phyloP scores from a whole-genome alignment of 768 basidiomycete species.

The Lactarius vividus region DNA sequence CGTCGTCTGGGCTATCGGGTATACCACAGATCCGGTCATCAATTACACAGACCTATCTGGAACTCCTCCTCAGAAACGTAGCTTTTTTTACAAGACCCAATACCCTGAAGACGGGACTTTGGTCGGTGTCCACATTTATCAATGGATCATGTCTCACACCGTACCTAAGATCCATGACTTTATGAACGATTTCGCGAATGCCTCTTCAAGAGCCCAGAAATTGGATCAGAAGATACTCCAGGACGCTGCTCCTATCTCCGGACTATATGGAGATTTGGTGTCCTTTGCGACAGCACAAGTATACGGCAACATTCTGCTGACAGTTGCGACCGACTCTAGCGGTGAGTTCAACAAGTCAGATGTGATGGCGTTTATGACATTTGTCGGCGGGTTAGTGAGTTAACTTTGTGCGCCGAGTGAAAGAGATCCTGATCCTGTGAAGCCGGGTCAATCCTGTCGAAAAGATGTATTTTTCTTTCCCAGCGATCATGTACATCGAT shows the following conservation, averaged over 20 bases:
- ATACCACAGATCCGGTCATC: constrained; percentile 31
- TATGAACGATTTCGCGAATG: constrained; percentile 44
- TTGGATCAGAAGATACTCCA: constrained; percentile 49
- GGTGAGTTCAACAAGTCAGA: constrained; percentile 52
- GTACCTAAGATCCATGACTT: constrained; percentile 41
- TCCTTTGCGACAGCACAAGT: constrained; percentile 54
- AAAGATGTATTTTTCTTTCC: constrained; percentile 51
- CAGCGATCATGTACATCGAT: constrained; percentile 52
- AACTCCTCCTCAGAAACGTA: constrained; percentile 39
- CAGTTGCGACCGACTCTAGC: constrained; percentile 45
- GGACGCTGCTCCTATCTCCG: constrained; percentile 48
- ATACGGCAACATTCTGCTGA: constrained; percentile 52
- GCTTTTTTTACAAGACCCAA: constrained; percentile 42
- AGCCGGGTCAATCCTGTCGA: constrained; percentile 48
- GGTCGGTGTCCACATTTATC: constrained; percentile 2
- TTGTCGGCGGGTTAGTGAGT: constrained; percentile 35
- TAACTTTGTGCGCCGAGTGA: not conserved
- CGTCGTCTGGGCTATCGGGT: constrained; percentile 33
- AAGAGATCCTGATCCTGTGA: not conserved
- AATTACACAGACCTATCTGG: constrained; percentile 37
- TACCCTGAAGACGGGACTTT: constrained; percentile 34
- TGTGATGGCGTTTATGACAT: constrained; percentile 51
- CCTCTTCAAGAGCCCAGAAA: constrained; percentile 42
- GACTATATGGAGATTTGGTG: constrained; percentile 50
- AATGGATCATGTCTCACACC: not conserved